Evolutionary conservation across 306 rosid species (phyloP).

Genomic region (Quercus wislizeni): DNA sequence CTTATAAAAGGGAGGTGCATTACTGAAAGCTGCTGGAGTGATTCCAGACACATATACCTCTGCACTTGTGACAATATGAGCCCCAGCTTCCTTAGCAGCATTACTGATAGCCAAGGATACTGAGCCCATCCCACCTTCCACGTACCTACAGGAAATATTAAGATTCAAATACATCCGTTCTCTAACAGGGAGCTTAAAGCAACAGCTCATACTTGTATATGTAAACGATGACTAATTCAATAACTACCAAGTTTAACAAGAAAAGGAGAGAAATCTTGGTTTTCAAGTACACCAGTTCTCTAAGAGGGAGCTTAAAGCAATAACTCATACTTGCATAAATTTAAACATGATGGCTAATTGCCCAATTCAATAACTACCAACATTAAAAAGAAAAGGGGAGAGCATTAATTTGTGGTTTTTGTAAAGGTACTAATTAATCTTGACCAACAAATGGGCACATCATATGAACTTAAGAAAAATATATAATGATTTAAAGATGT

Average conservation of each 20-base stretch:
- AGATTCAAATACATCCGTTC: background rate
- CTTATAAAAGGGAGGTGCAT: background rate
- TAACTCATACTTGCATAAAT: background rate
- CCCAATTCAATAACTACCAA: conserved; percentile 4
- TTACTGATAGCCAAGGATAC: conserved; percentile 76
- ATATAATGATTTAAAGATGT: background rate
- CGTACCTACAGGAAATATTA: conserved; percentile 52
- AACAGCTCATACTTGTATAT: background rate
- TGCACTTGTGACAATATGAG: conserved; percentile 61
- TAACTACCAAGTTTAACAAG: conserved; percentile 7
- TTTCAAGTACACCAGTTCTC: background rate
- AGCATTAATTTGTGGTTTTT: background rate
- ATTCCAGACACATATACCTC: conserved; percentile 54
- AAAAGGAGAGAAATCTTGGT: conserved; percentile 21
- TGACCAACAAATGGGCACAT: background rate
- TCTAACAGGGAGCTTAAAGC: background rate
- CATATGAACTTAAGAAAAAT: background rate
- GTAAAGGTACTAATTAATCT: background rate
- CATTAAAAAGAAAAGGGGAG: conserved; percentile 8
- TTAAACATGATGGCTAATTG: background rate
- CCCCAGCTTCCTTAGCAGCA: conserved; percentile 85
- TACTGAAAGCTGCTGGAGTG: conserved; percentile 11
- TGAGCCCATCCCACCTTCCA: conserved; percentile 99
- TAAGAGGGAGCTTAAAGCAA: background rate
- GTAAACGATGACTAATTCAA: background rate